Percentiles rank a stretch among this genome's conserved stretches.
Conservation (phyloP, 2,329 filamentous ascomycete species). For the Colletotrichum sp. region DNA sequence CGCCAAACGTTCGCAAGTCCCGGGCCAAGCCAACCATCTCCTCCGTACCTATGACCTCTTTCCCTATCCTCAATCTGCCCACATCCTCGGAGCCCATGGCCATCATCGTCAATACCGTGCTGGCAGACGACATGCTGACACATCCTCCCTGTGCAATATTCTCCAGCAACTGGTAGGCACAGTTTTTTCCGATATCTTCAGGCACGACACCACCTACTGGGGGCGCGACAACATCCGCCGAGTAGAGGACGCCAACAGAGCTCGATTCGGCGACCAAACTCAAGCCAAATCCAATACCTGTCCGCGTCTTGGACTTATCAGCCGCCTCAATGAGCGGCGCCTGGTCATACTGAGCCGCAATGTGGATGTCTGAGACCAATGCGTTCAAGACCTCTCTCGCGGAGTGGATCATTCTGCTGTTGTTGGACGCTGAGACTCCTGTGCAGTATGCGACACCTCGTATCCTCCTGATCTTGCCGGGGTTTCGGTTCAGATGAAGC, state of each 20-base stretch:
- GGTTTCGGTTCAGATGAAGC: slow-evolving; percentile 80
- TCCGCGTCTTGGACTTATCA: slow-evolving; percentile 65
- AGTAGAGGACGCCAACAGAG: slow-evolving; percentile 80
- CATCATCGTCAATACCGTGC: slow-evolving; percentile 86
- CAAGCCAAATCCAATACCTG: slow-evolving; percentile 90
- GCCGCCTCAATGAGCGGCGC: slow-evolving; percentile 62
- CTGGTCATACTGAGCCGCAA: slow-evolving; percentile 80
- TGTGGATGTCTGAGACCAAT: slow-evolving; percentile 86
- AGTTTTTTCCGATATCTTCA: slow-evolving; percentile 88
- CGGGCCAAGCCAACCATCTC: slow-evolving; percentile 80
- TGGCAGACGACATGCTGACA: slow-evolving; percentile 72
- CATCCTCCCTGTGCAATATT: slow-evolving; percentile 83
- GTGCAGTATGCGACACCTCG: slow-evolving; percentile 93
- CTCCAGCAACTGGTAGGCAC: slow-evolving; percentile 89
- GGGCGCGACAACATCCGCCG: slow-evolving; percentile 80
- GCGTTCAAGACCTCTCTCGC: slow-evolving; percentile 87
- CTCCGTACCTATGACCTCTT: slow-evolving; percentile 81
- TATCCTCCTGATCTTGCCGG: slow-evolving; percentile 86
- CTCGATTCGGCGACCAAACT: slow-evolving; percentile 93
- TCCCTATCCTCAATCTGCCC: slow-evolving; percentile 81
- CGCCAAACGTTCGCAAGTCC: slow-evolving; percentile 87
- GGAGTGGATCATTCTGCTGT: slow-evolving; percentile 91
- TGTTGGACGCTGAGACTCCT: slow-evolving; percentile 91
- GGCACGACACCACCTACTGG: slow-evolving; percentile 82
- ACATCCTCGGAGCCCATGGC: slow-evolving; percentile 98